Percentiles rank a stretch among this genome's conserved stretches.
These are phyloP conservation scores for Pilasporangium apinafurcum DNA, from an alignment of 352 stramenopile species.

Conservation along the genomic window DNA sequence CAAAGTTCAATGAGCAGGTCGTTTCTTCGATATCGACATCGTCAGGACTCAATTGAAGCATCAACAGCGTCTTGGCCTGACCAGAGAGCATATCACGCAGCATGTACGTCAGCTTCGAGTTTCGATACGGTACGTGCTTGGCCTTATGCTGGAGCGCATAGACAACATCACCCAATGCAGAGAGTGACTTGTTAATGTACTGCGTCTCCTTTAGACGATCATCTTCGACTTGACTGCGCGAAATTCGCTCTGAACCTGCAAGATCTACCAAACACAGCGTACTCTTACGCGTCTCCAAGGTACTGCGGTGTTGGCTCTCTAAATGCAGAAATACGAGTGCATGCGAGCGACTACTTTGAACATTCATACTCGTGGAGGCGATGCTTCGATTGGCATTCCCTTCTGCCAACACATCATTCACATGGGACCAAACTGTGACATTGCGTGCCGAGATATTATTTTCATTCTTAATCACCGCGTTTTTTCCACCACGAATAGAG, in stretches of 20 bases:
- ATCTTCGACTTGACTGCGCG: constrained; percentile 73
- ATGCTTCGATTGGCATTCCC: constrained; percentile 81
- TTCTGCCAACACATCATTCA: constrained; percentile 60
- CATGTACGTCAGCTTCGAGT: constrained; percentile 94
- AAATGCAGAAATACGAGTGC: constrained; percentile 79
- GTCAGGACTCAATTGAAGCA: constrained; percentile 88
- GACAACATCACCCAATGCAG: constrained; percentile 97
- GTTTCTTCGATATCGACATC: constrained; percentile 78
- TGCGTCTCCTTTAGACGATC: constrained; percentile 94
- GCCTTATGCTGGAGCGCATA: constrained; percentile 87
- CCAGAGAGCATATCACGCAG: constrained; percentile 89
- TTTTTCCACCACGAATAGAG: constrained; percentile 34
- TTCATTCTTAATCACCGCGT: constrained; percentile 55
- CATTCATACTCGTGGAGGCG: constrained; percentile 80
- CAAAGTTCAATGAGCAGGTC: constrained; percentile 87
- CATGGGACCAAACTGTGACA: constrained; percentile 59
- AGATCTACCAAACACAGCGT: constrained; percentile 98
- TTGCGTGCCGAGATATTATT: constrained; percentile 55
- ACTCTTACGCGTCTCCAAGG: constrained; percentile 63
- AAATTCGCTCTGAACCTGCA: constrained; percentile 94
- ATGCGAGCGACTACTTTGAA: constrained; percentile 83
- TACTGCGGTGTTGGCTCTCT: constrained; percentile 62
- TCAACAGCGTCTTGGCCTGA: constrained; percentile 90
- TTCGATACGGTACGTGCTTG: constrained; percentile 93
- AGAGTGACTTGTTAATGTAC: constrained; percentile 98